Evolutionary conservation across 2,329 filamentous ascomycete species (phyloP), one percentile per base, ranked within the genome.

Genomic region (Neospermospora avenae): DNA sequence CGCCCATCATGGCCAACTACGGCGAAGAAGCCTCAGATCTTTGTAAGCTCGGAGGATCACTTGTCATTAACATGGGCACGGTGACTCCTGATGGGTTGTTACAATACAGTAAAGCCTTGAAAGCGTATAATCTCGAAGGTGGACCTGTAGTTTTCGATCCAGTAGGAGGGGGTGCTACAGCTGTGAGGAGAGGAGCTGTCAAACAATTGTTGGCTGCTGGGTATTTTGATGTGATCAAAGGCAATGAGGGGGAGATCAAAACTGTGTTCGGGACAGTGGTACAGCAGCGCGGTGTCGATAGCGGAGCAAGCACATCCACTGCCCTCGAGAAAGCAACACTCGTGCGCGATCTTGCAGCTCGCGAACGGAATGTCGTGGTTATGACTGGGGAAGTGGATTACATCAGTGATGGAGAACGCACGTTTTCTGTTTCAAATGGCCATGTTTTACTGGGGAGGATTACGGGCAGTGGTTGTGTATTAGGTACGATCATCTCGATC

Each of bases 11-110:
- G 93, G 87, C 92, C 7, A 93, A 90, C 73, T 90, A 93, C 69
- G 90, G 87, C 25, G 84, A 86, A 54, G 93, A 98, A 78, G 92
- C 92, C 0, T 73, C 77, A 7, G 93, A 97, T 70, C 81, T 98
- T n/a, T 86, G 89, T 13, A 81, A 80, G 31, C 81, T 96, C 0
- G 87, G 87, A 39, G 91, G 90, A 11, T 85, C 88, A 0, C 82
- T 98, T 1, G 89, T 98, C 48, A 82, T 98, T 71, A 98, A 98
- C 76, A 97, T 97, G 91, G 93, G 93, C 28, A 96, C 91, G 0
- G 86, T 93, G 6, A 95, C 90, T 1, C 85, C 87, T 0, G 89
- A 91, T 4, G 87, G 86, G 37, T 75, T 93, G 3, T 69, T 77
- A 11, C 91, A 90, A 73, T 92, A 95, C 73, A 71, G 84, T 39